These are phyloP conservation scores for Ailanthus altissimus DNA, from an alignment of 345 rosid genomes.

Conservation along the genomic window DNA sequence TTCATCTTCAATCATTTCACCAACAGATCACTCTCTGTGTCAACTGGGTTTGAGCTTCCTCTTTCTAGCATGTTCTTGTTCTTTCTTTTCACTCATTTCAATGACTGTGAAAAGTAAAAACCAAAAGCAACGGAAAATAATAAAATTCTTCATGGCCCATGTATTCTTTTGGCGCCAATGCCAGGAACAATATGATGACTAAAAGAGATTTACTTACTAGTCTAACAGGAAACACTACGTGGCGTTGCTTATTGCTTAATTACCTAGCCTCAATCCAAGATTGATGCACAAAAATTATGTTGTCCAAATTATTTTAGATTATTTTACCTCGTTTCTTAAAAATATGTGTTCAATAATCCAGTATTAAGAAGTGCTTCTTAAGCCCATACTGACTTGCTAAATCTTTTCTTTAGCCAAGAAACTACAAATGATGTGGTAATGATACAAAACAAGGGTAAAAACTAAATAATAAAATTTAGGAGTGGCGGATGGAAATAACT, in stretches of 20 bases:
- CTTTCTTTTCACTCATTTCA: slow-evolving; percentile 23
- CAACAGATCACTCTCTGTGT: neutral
- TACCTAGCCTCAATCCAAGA: neutral
- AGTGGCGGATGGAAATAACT: neutral
- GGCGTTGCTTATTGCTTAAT: no score
- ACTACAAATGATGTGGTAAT: slow-evolving; percentile 43
- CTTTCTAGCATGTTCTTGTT: neutral
- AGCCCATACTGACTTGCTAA: slow-evolving; percentile 35
- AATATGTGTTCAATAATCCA: neutral
- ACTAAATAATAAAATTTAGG: neutral
- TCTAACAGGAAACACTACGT: neutral
- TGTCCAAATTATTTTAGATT: neutral
- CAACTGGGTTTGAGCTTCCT: slow-evolving; percentile 1
- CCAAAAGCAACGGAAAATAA: slow-evolving; percentile 3
- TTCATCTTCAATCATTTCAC: slow-evolving; percentile 33
- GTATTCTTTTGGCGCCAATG: slow-evolving; percentile 14
- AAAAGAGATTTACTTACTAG: neutral
- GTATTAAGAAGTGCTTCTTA: neutral
- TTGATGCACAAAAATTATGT: neutral
- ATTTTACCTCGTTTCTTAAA: no score
- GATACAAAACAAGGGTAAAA: slow-evolving; percentile 51
- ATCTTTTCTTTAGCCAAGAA: slow-evolving; percentile 23
- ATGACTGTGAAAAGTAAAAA: neutral
- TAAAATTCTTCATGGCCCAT: neutral
- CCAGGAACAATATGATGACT: neutral